A percentile compares a stretch with the other conserved stretches of the same genome.
These are phyloP conservation scores for Magnusiomyces tetraspermus DNA, from an alignment of 1,139 yeast species.

Conservation along the genomic window DNA sequence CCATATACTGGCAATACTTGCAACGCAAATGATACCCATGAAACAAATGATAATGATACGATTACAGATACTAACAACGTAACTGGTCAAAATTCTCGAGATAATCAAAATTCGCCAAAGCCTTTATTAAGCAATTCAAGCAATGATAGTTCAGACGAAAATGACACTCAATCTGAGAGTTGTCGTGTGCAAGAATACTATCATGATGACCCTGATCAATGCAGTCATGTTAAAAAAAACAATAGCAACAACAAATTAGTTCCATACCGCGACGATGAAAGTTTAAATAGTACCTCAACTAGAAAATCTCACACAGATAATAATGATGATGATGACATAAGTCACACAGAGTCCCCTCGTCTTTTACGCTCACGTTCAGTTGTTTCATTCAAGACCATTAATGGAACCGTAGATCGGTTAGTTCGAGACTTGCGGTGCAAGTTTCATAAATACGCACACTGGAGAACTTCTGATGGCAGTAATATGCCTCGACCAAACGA, in stretches of 20 bases:
- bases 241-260: background rate
- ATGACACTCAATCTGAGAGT: background rate
- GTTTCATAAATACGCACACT: background rate
- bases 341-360: background rate
- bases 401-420: constrained; percentile 11
- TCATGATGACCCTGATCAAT: background rate
- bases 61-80: no score
- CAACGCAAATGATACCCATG: no score
- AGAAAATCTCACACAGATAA: no score
- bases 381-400: constrained; percentile 9
- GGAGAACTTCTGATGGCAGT: background rate
- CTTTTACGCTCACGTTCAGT: constrained; percentile 1
- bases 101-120: no score
- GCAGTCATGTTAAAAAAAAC: no score
- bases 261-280: background rate
- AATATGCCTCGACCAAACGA: constrained; percentile 20
- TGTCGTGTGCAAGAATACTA: background rate
- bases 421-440: constrained; percentile 9
- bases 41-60: no score
- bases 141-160: background rate
- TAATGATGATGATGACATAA: background rate
- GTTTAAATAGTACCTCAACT: background rate
- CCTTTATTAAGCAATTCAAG: no score
- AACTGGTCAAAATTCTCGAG: no score
- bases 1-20: no score